Evolutionary conservation across 2,329 filamentous ascomycete species (phyloP).

Genomic region (Knoxdaviesia capensis): DNA sequence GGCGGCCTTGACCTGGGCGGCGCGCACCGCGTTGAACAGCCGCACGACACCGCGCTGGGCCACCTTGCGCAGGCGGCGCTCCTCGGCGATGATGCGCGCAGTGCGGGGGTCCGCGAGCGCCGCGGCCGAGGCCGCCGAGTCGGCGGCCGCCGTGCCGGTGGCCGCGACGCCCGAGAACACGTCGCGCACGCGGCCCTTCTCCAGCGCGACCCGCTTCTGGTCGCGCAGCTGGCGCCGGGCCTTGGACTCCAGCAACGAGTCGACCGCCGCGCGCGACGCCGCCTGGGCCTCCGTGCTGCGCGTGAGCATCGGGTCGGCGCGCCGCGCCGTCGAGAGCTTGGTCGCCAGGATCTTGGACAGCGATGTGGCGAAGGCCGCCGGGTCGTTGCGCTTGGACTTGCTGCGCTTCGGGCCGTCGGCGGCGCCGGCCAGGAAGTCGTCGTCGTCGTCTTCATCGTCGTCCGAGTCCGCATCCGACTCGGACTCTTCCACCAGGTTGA

Average conservation of each 20-base stretch:
- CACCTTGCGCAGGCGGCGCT: conserved; percentile 66
- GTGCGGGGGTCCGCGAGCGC: conserved; percentile 20
- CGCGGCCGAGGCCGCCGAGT: conserved; percentile 16
- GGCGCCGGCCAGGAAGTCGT: conserved; percentile 17
- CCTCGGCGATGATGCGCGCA: conserved; percentile 34
- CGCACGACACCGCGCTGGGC: conserved; percentile 88
- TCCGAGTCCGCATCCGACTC: conserved; percentile 11
- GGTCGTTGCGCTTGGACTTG: conserved; percentile 79
- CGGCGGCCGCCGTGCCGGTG: conserved; percentile 1
- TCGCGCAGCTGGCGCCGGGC: conserved; percentile 61
- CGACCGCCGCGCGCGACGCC: conserved; percentile 50
- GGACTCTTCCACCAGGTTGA: conserved; percentile 14
- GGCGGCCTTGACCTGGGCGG: conserved; percentile 74
- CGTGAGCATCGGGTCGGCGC: conserved; percentile 77
- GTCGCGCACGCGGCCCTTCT: conserved; percentile 78
- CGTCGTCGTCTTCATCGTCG: conserved; percentile 15
- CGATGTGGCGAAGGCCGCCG: conserved; percentile 74
- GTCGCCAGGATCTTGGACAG: conserved; percentile 84
- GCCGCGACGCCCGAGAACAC: conserved; percentile 31
- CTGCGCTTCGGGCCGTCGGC: conserved; percentile 10
- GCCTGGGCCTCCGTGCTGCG: conserved; percentile 58
- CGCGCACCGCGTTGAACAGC: conserved; percentile 86
- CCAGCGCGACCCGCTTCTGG: conserved; percentile 58
- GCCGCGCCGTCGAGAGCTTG: conserved; percentile 65
- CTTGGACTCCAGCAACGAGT: conserved; percentile 62